A percentile compares a stretch with the other conserved stretches of the same genome.
These are phyloP conservation scores for Pleurotus sapidus DNA, from an alignment of 768 basidiomycete genomes.

Conservation along the genomic window DNA sequence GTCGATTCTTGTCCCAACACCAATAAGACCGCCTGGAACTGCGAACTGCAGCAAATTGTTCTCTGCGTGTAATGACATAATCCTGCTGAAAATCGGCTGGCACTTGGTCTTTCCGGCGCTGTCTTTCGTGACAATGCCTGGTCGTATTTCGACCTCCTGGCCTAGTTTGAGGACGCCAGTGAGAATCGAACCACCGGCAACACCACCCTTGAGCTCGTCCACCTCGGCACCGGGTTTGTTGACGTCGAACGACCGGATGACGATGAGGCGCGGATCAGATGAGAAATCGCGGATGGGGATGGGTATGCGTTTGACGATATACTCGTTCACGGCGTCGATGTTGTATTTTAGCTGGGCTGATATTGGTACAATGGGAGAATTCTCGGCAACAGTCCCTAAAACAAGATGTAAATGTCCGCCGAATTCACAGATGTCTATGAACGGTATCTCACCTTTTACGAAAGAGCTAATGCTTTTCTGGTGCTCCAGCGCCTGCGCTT, in stretches of 20 bases:
- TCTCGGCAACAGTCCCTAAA: slow-evolving; percentile 92
- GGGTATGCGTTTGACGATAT: slow-evolving; percentile 95
- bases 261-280: slow-evolving; percentile 89
- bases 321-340: slow-evolving; percentile 98
- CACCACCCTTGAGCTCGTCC: slow-evolving; percentile 96
- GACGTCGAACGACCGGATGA: slow-evolving; percentile 99
- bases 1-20: slow-evolving; percentile 96
- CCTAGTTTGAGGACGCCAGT: slow-evolving; percentile 89
- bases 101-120: slow-evolving; percentile 85
- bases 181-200: slow-evolving; percentile 95
- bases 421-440: too few relatives aligned
- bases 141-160: slow-evolving; percentile 94
- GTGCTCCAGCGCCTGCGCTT: slow-evolving; percentile 91
- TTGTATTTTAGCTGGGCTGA: slow-evolving; percentile 99
- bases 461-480: slow-evolving; percentile 95
- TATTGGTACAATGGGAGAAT: slow-evolving; percentile 97
- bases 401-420: too few relatives aligned
- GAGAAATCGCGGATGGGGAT: slow-evolving; percentile 93
- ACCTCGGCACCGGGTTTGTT: slow-evolving; percentile 99
- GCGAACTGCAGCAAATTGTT: slow-evolving; percentile 93
- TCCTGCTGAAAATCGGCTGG: slow-evolving; percentile 88
- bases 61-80: slow-evolving; percentile 93
- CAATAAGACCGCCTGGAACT: slow-evolving; percentile 96
- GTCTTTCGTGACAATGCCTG: slow-evolving; percentile 96
- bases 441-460: slow-evolving; percentile 70